Evolutionary conservation across 345 rosid species (phyloP).

Genomic region (Bretschneidera sinensis): DNA sequence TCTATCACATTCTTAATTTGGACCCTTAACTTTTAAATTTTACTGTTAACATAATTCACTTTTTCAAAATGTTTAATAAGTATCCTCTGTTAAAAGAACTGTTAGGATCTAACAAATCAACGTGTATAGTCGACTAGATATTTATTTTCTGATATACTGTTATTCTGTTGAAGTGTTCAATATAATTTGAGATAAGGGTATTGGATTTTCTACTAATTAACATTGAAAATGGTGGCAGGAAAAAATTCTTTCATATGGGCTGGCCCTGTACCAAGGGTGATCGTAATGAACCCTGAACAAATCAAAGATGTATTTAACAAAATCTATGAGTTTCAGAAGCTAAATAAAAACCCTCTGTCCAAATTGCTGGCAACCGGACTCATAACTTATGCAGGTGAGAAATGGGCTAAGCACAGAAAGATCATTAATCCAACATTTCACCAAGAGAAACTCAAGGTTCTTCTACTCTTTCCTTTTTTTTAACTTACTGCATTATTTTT

Average conservation of each 20-base stretch:
- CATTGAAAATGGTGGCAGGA: conserved; percentile 18
- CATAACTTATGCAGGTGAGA: conserved; percentile 19
- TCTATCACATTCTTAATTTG: no score
- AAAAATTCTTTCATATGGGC: conserved; percentile 24
- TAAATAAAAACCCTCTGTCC: neutral
- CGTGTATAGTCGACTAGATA: no score
- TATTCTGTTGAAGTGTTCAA: no score
- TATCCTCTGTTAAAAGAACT: no score
- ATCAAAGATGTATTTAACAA: conserved; percentile 21
- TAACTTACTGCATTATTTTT: neutral
- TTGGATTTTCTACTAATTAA: no score
- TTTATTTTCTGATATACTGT: no score
- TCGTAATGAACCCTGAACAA: conserved; percentile 23
- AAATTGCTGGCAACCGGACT: conserved; percentile 14
- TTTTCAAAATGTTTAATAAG: no score
- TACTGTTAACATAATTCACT: no score
- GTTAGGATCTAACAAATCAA: no score
- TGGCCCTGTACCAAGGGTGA: conserved; percentile 27
- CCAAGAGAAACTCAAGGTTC: conserved; percentile 35
- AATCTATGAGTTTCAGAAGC: conserved; percentile 22
- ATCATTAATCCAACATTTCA: conserved; percentile 44
- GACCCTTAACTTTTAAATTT: no score
- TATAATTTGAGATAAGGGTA: neutral
- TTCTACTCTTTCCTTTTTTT: neutral
- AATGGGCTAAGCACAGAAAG: conserved; percentile 38